These are phyloP conservation scores for Leptographium lundbergii DNA, from an alignment of 2,329 filamentous ascomycete genomes.

Conservation along the genomic window DNA sequence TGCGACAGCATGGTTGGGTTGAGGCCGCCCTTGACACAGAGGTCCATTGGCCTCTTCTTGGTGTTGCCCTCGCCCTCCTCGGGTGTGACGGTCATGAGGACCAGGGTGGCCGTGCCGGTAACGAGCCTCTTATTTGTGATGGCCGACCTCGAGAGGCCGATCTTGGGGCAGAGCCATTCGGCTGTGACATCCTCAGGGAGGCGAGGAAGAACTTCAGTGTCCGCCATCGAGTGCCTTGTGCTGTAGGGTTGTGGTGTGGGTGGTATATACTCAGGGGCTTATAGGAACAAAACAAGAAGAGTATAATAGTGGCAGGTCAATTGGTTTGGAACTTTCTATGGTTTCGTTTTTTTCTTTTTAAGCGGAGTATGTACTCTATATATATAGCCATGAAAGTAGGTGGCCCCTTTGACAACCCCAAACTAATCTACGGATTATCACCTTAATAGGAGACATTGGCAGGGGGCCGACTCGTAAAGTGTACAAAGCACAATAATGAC, in stretches of 20 bases:
- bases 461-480: no score
- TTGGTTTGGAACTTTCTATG: no score
- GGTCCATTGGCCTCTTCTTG: background rate
- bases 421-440: no score
- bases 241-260: background rate
- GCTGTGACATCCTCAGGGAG: background rate
- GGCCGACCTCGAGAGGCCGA: background rate
- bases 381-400: no score
- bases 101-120: background rate
- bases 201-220: background rate
- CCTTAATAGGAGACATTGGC: no score
- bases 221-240: background rate
- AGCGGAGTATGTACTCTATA: no score
- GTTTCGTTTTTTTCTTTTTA: no score
- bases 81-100: background rate
- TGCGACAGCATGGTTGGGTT: conserved; percentile 32
- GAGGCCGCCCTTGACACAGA: conserved; percentile 34
- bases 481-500: no score
- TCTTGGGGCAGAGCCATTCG: background rate
- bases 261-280: background rate
- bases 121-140: background rate
- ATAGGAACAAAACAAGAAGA: no score
- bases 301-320: no score
- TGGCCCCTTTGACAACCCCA: no score
- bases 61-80: background rate